Percentiles rank a stretch among this genome's conserved stretches.
Conservation (phyloP, 1,284 basidiomycete species). For the Apiotrichum montevideense region DNA sequence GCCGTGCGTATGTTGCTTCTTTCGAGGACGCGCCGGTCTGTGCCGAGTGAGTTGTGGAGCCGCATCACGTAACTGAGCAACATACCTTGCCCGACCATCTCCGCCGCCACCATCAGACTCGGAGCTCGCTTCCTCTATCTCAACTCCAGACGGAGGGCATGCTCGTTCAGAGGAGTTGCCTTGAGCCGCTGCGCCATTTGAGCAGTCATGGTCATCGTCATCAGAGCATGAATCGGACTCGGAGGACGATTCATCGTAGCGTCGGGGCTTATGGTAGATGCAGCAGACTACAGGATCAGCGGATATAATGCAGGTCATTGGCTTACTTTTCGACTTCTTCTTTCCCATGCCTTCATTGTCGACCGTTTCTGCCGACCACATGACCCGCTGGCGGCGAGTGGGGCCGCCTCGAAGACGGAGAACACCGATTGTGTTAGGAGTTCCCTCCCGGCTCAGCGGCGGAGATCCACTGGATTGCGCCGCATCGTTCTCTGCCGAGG, state of each 20-base stretch:
- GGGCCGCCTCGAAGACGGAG: slow-evolving; percentile 44
- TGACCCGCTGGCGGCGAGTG: slow-evolving; percentile 34
- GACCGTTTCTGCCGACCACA: slow-evolving; percentile 47
- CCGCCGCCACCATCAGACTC: slow-evolving; percentile 17
- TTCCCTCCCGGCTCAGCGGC: slow-evolving; percentile 7
- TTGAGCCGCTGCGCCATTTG: background rate
- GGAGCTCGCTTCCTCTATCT: slow-evolving; percentile 12
- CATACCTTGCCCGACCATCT: slow-evolving; percentile 14
- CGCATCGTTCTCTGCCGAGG: slow-evolving; percentile 13
- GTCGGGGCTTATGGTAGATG: slow-evolving; percentile 50
- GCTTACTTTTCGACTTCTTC: slow-evolving; percentile 51
- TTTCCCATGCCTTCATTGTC: slow-evolving; percentile 50
- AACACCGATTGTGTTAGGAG: slow-evolving; percentile 24
- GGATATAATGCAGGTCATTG: background rate
- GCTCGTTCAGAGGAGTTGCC: slow-evolving; percentile 27
- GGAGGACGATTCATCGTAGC: slow-evolving; percentile 47
- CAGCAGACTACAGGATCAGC: slow-evolving; percentile 47
- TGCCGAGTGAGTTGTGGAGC: background rate
- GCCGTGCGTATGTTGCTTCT: slow-evolving; percentile 4
- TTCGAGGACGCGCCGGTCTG: slow-evolving; percentile 4
- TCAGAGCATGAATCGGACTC: slow-evolving; percentile 43
- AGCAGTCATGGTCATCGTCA: slow-evolving; percentile 11
- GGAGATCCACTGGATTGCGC: slow-evolving; percentile 6
- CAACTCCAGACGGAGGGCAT: background rate
- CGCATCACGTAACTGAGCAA: background rate